Conservation (phyloP, 2,329 filamentous ascomycete species). For the Lasiodiplodia theobromae region DNA sequence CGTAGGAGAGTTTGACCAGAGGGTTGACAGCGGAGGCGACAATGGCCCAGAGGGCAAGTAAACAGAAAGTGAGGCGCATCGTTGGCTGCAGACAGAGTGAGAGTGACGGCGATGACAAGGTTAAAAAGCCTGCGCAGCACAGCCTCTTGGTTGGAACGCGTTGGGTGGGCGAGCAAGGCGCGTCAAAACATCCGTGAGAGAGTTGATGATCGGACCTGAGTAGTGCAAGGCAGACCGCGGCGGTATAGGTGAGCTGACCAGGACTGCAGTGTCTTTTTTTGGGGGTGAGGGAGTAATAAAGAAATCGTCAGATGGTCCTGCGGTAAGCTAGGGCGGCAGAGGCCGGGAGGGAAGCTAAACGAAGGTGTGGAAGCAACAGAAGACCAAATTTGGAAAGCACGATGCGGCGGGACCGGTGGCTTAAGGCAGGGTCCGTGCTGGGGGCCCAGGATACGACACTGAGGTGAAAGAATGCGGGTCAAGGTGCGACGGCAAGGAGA, state of each 20-base stretch:
- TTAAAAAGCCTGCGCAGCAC: constrained; percentile 2
- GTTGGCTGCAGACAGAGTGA: background rate
- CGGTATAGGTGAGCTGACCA: background rate
- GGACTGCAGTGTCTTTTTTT: background rate
- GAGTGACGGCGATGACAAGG: background rate
- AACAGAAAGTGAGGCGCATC: background rate
- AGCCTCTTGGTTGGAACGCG: background rate
- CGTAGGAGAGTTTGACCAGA: constrained; percentile 70
- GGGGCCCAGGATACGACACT: background rate
- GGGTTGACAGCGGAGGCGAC: constrained; percentile 43
- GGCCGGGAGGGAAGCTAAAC: background rate
- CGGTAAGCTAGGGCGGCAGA: background rate
- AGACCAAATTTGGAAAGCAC: constrained; percentile 19
- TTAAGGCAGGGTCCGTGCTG: background rate
- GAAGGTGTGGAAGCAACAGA: constrained; percentile 13
- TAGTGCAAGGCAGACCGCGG: background rate
- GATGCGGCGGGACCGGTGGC: constrained; percentile 21
- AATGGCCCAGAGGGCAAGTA: constrained; percentile 8
- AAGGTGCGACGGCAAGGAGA: no score
- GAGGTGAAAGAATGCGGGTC: constrained; percentile 5
- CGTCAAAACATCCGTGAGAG: constrained; percentile 3
- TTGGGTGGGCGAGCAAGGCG: background rate
- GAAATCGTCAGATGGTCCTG: background rate
- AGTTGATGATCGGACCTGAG: constrained; percentile 1
- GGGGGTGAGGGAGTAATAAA: background rate